phyloP scores from a whole-genome alignment of 345 rosid genomes.

The Abelmoschus esculentus region DNA sequence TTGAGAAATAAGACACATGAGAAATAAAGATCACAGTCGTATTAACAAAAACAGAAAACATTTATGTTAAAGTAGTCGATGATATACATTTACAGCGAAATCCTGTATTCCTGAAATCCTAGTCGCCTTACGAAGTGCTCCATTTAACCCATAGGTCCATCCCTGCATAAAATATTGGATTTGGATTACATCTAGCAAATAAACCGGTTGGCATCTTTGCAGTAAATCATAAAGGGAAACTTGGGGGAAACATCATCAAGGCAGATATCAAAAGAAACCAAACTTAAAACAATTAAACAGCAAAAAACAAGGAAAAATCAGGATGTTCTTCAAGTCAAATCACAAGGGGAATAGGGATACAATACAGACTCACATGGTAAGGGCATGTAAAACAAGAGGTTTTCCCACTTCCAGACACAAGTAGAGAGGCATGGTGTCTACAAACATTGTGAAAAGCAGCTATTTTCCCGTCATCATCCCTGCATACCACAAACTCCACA shows the following conservation, averaged over 20 bases:
- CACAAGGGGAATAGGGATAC: not conserved
- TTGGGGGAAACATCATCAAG: not conserved
- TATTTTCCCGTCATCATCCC: constrained; percentile 57
- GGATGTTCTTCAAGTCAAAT: not conserved
- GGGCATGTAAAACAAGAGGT: constrained; percentile 86
- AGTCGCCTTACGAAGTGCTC: constrained; percentile 77
- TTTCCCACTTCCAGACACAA: constrained; percentile 65
- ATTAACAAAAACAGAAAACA: constrained; percentile 14
- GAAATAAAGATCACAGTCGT: constrained; percentile 1
- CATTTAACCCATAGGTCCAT: constrained; percentile 79
- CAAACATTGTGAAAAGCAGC: constrained; percentile 86
- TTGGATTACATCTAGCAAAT: not conserved
- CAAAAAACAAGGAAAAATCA: not conserved
- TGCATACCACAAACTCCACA: constrained; percentile 69
- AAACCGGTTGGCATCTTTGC: not conserved
- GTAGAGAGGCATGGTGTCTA: constrained; percentile 84
- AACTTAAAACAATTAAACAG: not conserved
- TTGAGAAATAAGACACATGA: not conserved
- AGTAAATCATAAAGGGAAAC: not conserved
- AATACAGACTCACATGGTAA: constrained; percentile 55
- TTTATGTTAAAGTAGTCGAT: not conserved
- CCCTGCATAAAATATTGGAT: constrained; percentile 38
- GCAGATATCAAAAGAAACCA: not conserved
- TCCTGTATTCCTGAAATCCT: constrained; percentile 56
- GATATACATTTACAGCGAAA: constrained; percentile 48